Base-by-base conservation (phyloP, 2,329 filamentous ascomycete genomes). In the Venturia pyrina region DNA sequence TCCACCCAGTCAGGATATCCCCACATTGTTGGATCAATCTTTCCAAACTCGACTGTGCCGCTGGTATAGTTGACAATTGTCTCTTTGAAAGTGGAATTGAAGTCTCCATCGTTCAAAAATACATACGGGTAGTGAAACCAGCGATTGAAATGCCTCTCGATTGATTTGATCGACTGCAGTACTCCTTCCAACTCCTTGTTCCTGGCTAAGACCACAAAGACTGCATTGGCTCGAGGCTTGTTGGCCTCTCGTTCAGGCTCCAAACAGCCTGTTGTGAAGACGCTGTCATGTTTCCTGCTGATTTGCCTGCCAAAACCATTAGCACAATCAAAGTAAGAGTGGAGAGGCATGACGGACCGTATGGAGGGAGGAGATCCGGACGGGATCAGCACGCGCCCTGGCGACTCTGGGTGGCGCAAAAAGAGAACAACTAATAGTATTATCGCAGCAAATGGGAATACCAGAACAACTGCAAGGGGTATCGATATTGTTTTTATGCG, bases 81-180 rank as follows among this genome's bases (percentile, higher is more conserved):
- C 71, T 93, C 89, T 76, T 91, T 96, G 84, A 99, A 99, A 15
- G 88, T 90, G 73, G 91, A 86, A 78, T 98, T 93, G 84, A 99
- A 99, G 66, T 98, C 93, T 69, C 89, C 95, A 73, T 99, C 93
- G 78, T 99, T 99, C 71, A 99, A 82, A 77, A 99, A 98, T 71
- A 98, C 93, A 75, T 98, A 99, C 34, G 95, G 95, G 76, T 99
- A 99, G 78, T 98, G 87, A 76, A 92, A 99, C 93, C 93, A 99
- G 70, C 93, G 87, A 79, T 99, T 99, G 85, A 99, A 99, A 78
- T 99, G 95, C 71, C 95, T 86, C 81, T 99, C 95, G 70, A 99
- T 93, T 56, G 93, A 98, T 81, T 97, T 97, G 76, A 99, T 85
- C 11, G 95, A 98, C 77, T 98, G 91, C 69, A 99, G 86, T 48